Conservation (phyloP, 2,329 filamentous ascomycete species). For the Aurifilum marmelostoma region DNA sequence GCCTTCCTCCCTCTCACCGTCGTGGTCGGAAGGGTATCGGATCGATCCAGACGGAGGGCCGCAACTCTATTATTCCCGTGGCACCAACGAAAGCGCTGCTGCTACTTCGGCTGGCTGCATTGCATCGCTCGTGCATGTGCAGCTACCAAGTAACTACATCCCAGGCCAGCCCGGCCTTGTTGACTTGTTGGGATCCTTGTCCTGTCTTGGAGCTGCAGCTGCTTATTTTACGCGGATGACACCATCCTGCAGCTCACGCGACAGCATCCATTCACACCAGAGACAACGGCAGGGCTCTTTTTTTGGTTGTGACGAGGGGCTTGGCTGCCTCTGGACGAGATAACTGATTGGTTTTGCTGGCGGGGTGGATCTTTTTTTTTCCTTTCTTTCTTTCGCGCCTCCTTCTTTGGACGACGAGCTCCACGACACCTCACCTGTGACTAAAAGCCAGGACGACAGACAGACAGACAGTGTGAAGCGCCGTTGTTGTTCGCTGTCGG, state of each 20-base stretch:
- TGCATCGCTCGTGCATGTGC: conserved; percentile 22
- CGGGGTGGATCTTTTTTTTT: too few species aligned
- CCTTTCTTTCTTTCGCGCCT: too few species aligned
- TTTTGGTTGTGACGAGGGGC: not conserved
- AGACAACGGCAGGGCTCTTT: too few species aligned
- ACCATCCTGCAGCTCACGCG: not conserved
- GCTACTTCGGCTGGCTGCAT: conserved; percentile 19
- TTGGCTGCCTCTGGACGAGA: not conserved
- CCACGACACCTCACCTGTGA: too few species aligned
- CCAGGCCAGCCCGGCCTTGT: not conserved
- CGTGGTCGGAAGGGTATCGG: not conserved
- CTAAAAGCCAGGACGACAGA: too few species aligned
- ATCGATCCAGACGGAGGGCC: not conserved
- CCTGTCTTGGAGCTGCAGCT: not conserved
- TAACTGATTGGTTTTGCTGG: too few species aligned
- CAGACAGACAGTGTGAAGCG: too few species aligned
- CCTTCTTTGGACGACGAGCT: too few species aligned
- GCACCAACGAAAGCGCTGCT: not conserved
- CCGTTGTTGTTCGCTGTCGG: too few species aligned
- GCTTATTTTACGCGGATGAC: not conserved
- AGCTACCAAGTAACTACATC: not conserved
- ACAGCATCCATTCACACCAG: not conserved
- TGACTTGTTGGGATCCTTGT: not conserved
- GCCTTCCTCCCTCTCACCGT: too few species aligned
- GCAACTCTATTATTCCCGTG: not conserved